Evolutionary conservation across 768 basidiomycete genomes (phyloP).

Genomic region (Serendipita sp.): DNA sequence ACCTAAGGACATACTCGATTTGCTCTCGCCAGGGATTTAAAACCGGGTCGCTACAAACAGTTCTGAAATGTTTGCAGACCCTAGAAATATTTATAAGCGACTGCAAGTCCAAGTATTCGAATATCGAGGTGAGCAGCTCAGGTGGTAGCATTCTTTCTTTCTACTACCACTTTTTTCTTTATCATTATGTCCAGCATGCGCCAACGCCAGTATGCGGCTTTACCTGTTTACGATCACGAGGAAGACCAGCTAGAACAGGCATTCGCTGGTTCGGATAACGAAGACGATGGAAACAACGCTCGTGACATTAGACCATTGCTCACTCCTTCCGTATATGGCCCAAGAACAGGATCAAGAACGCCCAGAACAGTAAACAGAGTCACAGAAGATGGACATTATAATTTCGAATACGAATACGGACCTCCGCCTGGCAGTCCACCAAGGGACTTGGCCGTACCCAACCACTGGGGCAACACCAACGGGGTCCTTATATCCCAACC

Average conservation of each 20-base stretch:
- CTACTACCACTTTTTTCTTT: not conserved
- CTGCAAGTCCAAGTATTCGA: not conserved
- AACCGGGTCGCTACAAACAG: not conserved
- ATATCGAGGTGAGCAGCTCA: not conserved
- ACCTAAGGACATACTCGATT: not conserved
- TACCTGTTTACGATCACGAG: not conserved
- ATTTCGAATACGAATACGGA: constrained; percentile 59
- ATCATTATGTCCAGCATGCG: not conserved
- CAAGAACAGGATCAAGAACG: not conserved
- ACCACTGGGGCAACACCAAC: constrained; percentile 58
- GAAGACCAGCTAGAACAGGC: constrained; percentile 1
- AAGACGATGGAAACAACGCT: not conserved
- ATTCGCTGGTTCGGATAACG: not conserved
- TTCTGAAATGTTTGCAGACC: not conserved
- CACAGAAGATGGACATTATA: constrained; percentile 34
- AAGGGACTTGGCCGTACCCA: constrained; percentile 37
- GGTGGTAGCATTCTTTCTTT: not conserved
- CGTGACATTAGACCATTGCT: not conserved
- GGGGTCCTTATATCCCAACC: constrained; percentile 43
- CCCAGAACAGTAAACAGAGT: not conserved
- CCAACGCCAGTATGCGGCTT: not conserved
- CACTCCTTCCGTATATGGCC: not conserved
- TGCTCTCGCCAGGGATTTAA: not conserved
- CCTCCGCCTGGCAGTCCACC: constrained; percentile 75
- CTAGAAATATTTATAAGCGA: not conserved